phyloP scores from a whole-genome alignment of 1,284 basidiomycete genomes.

The Xanthoconium separans region DNA sequence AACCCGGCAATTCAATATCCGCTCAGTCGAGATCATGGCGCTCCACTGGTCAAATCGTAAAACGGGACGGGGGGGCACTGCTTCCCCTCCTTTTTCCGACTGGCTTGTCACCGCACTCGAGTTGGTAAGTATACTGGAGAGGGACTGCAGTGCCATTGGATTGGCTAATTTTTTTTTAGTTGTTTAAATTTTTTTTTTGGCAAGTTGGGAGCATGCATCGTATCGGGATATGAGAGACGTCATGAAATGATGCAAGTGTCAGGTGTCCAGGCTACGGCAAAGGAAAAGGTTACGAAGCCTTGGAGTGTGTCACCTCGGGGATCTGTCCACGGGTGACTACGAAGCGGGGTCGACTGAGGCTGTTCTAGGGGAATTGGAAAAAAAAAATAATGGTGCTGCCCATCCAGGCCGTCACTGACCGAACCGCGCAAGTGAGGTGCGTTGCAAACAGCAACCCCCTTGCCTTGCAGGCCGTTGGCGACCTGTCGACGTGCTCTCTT shows the following conservation, averaged over 20 bases:
- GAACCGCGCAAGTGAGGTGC: conserved; percentile 19
- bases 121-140: not conserved
- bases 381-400: conserved; percentile 14
- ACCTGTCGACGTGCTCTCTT: conserved; percentile 3
- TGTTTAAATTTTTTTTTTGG: not conserved
- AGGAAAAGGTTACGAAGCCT: conserved; percentile 8
- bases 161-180: not conserved
- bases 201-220: conserved; percentile 1
- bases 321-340: conserved; percentile 4
- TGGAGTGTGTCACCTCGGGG: conserved; percentile 13
- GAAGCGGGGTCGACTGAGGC: conserved; percentile 16
- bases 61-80: conserved; percentile 3
- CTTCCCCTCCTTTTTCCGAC: conserved; percentile 13
- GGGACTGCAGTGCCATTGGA: conserved; percentile 7
- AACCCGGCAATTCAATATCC: conserved; percentile 33
- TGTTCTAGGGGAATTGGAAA: conserved; percentile 22
- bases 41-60: conserved; percentile 18
- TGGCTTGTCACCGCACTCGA: conserved; percentile 9
- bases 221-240: conserved; percentile 10
- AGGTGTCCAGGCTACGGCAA: conserved; percentile 12
- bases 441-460: conserved; percentile 11
- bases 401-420: conserved; percentile 1
- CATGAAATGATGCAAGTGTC: conserved; percentile 24
- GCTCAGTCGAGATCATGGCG: conserved; percentile 33
- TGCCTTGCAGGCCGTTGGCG: conserved; percentile 3